phyloP scores from a whole-genome alignment of 352 stramenopile species.

The Detonula confervacea region DNA sequence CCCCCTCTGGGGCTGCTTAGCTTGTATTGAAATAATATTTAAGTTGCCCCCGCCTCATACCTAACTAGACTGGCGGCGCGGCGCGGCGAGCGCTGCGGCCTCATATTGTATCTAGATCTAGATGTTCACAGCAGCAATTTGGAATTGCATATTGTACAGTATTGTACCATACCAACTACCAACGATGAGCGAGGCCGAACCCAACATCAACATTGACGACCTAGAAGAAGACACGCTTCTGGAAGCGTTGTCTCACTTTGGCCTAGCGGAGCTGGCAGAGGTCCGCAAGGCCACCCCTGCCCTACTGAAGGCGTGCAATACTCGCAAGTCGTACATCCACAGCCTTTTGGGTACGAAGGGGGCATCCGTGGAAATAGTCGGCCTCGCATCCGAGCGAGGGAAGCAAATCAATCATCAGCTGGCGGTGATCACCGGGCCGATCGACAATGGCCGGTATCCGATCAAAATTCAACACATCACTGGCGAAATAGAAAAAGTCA shows the following conservation, averaged over 20 bases:
- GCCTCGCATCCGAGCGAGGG: constrained; percentile 13
- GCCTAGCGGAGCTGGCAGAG: constrained; percentile 1
- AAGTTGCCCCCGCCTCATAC: no score
- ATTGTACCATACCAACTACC: no score
- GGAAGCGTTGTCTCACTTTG: constrained; percentile 9
- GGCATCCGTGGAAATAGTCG: constrained; percentile 14
- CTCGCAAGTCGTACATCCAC: constrained; percentile 25
- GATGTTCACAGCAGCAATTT: no score
- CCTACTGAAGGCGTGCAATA: constrained; percentile 4
- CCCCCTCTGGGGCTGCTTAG: no score
- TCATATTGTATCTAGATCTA: no score
- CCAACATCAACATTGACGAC: no score
- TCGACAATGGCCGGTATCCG: constrained; percentile 21
- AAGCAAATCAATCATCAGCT: constrained; percentile 28
- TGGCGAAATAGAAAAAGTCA: constrained; percentile 24
- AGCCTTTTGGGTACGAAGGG: constrained; percentile 1
- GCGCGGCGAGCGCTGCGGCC: no score
- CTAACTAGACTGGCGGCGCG: no score
- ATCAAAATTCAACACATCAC: constrained; percentile 26
- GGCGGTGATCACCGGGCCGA: neutral
- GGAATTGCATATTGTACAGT: no score
- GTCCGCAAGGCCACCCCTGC: constrained; percentile 5
- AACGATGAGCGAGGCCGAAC: no score
- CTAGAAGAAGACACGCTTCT: constrained; percentile 5
- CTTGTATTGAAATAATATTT: no score